Evolutionary conservation across 352 stramenopile genomes (phyloP).

Genomic region (Phytophthora cryptogea): DNA sequence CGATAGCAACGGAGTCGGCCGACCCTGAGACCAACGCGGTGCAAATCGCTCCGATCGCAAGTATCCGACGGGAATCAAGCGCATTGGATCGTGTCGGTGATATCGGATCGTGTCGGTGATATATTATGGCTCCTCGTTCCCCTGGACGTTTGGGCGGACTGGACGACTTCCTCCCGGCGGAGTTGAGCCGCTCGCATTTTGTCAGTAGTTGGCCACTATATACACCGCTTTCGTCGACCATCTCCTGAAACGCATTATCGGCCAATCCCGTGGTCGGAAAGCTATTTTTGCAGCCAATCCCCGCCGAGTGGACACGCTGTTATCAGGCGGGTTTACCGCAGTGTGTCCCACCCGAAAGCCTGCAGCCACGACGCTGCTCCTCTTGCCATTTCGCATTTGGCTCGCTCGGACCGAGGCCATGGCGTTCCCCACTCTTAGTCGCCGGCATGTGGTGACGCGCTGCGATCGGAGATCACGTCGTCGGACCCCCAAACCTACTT

Average conservation of each 20-base stretch:
- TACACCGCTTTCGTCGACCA: not conserved
- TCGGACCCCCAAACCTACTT: not conserved
- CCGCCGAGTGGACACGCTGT: slow-evolving; percentile 17
- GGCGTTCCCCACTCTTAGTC: slow-evolving; percentile 17
- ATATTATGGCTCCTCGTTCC: slow-evolving; percentile 9
- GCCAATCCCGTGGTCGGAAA: not conserved
- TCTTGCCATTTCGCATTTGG: slow-evolving; percentile 26
- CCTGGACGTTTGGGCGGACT: not conserved
- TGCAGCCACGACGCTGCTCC: not conserved
- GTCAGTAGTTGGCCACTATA: no score
- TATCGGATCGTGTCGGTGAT: slow-evolving; percentile 4
- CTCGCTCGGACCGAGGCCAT: slow-evolving; percentile 10
- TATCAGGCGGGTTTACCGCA: slow-evolving; percentile 21
- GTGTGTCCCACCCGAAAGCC: not conserved
- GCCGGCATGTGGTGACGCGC: slow-evolving; percentile 13
- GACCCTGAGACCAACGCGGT: not conserved
- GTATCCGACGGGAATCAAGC: slow-evolving; percentile 8
- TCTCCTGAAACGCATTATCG: slow-evolving; percentile 15
- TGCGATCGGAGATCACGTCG: slow-evolving; percentile 15
- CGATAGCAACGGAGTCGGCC: slow-evolving; percentile 7
- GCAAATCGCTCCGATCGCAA: slow-evolving; percentile 7
- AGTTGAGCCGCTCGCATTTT: not conserved
- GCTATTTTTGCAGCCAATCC: slow-evolving; percentile 8
- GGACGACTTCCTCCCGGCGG: not conserved
- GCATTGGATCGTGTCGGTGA: not conserved